phyloP scores from a whole-genome alignment of 164 flowering plant genomes.

The Macadamia tetraphylla region DNA sequence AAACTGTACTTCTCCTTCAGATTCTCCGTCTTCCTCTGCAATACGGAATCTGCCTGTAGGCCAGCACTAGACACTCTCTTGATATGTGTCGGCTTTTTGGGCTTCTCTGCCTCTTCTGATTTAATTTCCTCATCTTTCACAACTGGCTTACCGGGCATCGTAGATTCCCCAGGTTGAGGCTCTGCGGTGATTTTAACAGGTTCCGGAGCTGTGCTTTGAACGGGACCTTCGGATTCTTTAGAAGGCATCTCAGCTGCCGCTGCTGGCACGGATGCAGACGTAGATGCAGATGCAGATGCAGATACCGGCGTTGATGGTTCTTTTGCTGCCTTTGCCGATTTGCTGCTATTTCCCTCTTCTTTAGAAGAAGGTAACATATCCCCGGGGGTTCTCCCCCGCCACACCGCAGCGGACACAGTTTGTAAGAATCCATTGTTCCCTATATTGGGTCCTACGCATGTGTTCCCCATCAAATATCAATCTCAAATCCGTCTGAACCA shows the following conservation, averaged over 20 bases:
- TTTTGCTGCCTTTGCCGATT: neutral
- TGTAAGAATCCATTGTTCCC: slow-evolving; percentile 21
- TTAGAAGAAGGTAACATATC: slow-evolving; percentile 1
- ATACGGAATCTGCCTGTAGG: slow-evolving; percentile 14
- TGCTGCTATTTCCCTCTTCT: slow-evolving; percentile 3
- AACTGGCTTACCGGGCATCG: neutral
- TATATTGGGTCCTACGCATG: slow-evolving; percentile 25
- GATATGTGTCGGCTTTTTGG: slow-evolving; percentile 8
- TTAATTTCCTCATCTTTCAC: neutral
- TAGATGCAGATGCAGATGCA: no score
- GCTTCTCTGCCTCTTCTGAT: neutral
- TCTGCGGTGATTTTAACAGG: slow-evolving; percentile 9
- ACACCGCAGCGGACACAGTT: slow-evolving; percentile 24
- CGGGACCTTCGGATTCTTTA: slow-evolving; percentile 4
- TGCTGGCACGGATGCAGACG: neutral
- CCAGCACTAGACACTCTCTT: slow-evolving; percentile 17
- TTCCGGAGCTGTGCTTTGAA: slow-evolving; percentile 18
- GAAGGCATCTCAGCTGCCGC: neutral
- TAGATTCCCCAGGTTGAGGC: neutral
- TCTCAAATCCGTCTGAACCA: slow-evolving; percentile 8
- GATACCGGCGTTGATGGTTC: no score
- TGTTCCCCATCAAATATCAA: slow-evolving; percentile 26
- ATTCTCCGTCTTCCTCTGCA: slow-evolving; percentile 15
- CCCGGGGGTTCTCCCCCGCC: slow-evolving; percentile 18
- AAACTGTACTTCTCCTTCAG: slow-evolving; percentile 20